phyloP scores from a whole-genome alignment of 2,329 filamentous ascomycete species.

The Venturia aucupariae region DNA sequence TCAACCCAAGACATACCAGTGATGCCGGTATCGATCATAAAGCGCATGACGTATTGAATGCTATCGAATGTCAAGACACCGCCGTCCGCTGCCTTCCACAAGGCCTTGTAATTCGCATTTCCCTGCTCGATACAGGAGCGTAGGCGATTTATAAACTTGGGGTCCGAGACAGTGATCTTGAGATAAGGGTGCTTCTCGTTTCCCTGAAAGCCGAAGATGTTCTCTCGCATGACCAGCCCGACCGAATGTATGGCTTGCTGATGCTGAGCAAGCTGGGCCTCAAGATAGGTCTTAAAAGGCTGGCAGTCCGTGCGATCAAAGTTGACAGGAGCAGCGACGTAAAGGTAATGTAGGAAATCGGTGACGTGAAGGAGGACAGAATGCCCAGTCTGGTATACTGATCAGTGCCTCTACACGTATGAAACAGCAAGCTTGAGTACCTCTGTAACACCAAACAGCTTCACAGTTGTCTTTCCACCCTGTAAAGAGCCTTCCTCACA shows the following conservation, averaged over 20 bases:
- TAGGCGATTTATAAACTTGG: conserved; percentile 70
- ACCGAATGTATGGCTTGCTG: conserved; percentile 71
- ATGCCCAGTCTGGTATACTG: conserved; percentile 52
- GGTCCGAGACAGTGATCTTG: conserved; percentile 87
- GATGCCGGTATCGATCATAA: conserved; percentile 96
- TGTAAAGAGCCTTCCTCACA: conserved; percentile 78
- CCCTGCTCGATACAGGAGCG: conserved; percentile 66
- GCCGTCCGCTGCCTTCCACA: conserved; percentile 66
- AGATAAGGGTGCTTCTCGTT: conserved; percentile 87
- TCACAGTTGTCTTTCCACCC: conserved; percentile 69
- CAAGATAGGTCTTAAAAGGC: conserved; percentile 69
- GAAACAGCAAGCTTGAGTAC: conserved; percentile 31
- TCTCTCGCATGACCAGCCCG: conserved; percentile 74
- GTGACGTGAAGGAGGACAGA: conserved; percentile 93
- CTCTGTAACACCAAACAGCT: conserved; percentile 88
- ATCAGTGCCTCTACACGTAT: conserved; percentile 25
- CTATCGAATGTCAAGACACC: conserved; percentile 89
- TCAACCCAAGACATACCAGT: conserved; percentile 98
- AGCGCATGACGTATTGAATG: conserved; percentile 87
- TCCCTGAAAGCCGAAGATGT: conserved; percentile 88
- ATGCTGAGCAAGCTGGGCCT: conserved; percentile 65
- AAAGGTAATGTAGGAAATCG: conserved; percentile 93
- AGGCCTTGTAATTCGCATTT: conserved; percentile 76
- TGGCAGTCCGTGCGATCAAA: conserved; percentile 74
- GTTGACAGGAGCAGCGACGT: conserved; percentile 74